These are phyloP conservation scores for Rhododendron griersonianum DNA, from an alignment of 148 eudicot species.

Conservation along the genomic window DNA sequence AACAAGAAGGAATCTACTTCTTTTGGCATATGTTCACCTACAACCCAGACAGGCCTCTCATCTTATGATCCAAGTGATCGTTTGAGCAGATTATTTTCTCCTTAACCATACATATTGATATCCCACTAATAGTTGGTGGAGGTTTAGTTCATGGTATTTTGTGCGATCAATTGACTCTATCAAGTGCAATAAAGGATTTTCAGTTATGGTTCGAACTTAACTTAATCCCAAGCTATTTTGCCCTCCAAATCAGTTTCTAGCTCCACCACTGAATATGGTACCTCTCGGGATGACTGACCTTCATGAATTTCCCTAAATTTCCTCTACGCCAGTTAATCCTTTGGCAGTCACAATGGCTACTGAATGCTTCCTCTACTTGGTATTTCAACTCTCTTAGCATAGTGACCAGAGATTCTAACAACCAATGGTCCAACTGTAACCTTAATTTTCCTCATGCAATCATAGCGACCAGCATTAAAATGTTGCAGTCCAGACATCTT, in stretches of 20 bases:
- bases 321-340: not conserved
- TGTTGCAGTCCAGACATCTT: not conserved
- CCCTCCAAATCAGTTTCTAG: not conserved
- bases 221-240: not conserved
- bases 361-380: not conserved
- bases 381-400: not conserved
- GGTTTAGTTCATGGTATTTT: not conserved
- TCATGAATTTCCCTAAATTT: not conserved
- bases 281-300: not conserved
- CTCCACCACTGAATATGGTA: not conserved
- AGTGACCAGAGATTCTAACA: not conserved
- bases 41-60: not conserved
- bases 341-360: not conserved
- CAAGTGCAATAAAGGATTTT: not conserved
- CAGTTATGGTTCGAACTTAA: not conserved
- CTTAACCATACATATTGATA: not conserved
- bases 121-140: not conserved
- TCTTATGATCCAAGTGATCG: not conserved
- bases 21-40: slow-evolving; percentile 1
- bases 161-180: not conserved
- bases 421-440: not conserved
- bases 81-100: not conserved
- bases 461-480: not conserved
- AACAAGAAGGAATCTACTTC: not conserved
- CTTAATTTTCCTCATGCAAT: not conserved